Evolutionary conservation across 2,329 filamentous ascomycete genomes (phyloP), one percentile per base, ranked within the genome.

Genomic region (Colletotrichum gloeosporioides): DNA sequence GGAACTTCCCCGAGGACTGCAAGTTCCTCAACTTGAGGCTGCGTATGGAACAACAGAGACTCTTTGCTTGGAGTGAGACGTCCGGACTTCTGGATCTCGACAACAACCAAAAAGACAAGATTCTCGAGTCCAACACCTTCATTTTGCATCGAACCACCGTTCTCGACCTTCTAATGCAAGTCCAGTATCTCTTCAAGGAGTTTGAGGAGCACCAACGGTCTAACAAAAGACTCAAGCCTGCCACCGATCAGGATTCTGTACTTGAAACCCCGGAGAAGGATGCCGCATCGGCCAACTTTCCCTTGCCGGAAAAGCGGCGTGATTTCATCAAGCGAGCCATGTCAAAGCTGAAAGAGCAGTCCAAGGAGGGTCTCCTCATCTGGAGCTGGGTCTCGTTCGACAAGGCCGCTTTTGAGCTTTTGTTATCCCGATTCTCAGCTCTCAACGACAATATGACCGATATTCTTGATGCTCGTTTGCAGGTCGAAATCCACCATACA

Each of bases 11-110:
- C n/a, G 84, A 89, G 76, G 87, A 88, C 63, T 88, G 84, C 79
- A 85, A 83, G 73, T 89, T 88, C 78, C 85, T 89, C 73, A 88
- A 88, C 76, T 79, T 89, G 78, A 84, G 88, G 66, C 79, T 89
- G 66, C 86, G 87, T 69, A 88, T 89, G 85, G 88, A 89, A 79
- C 87, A 89, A 80, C 87, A 89, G 77, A 83, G 88, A 29, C 83
- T 89, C 16, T 88, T 88, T 75, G 87, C 86, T 55, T 89, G 88
- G 87, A 88, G 86, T 77, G 87, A 89, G 78, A 86, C 87, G 4
- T 89, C 87, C 13, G 88, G 87, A 10, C 79, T 89, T 22, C 82
- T 89, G 15, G 87, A 88, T 72, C 80, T 88, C 15, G 86, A 87
- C 68, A 80, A 79, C 27, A 83, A 87, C 66, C 83, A 87, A 63